A percentile compares a stretch with the other conserved stretches of the same genome.
These are phyloP conservation scores for Mycena vitilis DNA, from an alignment of 768 basidiomycete genomes.

Conservation along the genomic window DNA sequence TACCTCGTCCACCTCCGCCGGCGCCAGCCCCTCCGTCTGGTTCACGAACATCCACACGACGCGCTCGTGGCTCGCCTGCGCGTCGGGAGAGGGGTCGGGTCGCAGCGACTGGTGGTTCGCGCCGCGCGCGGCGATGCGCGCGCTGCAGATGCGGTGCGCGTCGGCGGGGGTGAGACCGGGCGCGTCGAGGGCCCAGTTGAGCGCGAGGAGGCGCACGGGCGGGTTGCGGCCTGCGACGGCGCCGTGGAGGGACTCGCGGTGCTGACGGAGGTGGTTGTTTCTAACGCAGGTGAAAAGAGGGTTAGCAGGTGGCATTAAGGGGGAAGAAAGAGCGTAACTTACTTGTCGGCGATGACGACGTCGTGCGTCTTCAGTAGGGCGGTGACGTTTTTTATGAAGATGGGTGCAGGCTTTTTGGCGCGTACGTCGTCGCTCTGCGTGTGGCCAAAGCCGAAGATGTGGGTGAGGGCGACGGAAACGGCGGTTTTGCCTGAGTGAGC, in stretches of 20 bases:
- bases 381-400: constrained; percentile 80
- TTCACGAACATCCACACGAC: constrained; percentile 87
- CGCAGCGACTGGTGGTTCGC: constrained; percentile 87
- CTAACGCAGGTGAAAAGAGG: constrained; percentile 53
- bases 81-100: constrained; percentile 54
- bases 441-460: constrained; percentile 89
- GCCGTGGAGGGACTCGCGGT: constrained; percentile 78
- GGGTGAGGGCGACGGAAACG: constrained; percentile 79
- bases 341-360: constrained; percentile 97
- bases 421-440: constrained; percentile 93
- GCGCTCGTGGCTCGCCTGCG: constrained; percentile 72
- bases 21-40: constrained; percentile 68
- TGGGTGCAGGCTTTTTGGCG: constrained; percentile 76
- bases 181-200: constrained; percentile 67
- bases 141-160: constrained; percentile 80
- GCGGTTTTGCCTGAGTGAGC: constrained; percentile 81
- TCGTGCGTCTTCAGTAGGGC: constrained; percentile 68
- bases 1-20: constrained; percentile 71
- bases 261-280: constrained; percentile 90
- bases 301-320: neutral
- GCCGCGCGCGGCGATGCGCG: constrained; percentile 81
- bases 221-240: constrained; percentile 56
- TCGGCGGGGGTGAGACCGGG: constrained; percentile 62
- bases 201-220: constrained; percentile 80
- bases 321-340: constrained; percentile 35